Evolutionary conservation across 768 basidiomycete genomes (phyloP).

Genomic region (Trametes coccinea): DNA sequence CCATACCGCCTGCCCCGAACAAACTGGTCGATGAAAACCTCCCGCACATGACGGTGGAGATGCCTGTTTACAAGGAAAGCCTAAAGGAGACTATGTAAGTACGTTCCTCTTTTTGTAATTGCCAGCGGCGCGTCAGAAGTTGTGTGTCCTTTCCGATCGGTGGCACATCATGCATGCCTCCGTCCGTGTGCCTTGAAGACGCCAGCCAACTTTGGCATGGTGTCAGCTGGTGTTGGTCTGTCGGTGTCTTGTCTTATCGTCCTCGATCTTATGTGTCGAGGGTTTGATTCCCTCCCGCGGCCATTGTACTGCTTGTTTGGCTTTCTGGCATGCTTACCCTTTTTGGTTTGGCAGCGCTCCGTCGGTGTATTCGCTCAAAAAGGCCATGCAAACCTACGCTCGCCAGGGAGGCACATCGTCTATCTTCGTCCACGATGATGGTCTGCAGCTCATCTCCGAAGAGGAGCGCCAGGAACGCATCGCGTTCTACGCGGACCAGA

Average conservation of each 20-base stretch:
- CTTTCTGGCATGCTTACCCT: constrained; percentile 1
- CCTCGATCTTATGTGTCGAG: not conserved
- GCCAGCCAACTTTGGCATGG: not conserved
- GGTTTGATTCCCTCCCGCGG: not conserved
- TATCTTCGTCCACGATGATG: constrained; percentile 85
- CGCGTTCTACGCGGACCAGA: constrained; percentile 72
- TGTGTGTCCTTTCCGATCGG: constrained; percentile 1
- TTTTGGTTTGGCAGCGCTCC: constrained; percentile 50
- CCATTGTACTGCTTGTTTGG: not conserved
- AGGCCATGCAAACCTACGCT: constrained; percentile 90
- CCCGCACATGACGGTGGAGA: constrained; percentile 76
- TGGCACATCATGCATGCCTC: not conserved
- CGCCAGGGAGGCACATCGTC: constrained; percentile 83
- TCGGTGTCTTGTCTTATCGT: not conserved
- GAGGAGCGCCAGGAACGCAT: constrained; percentile 68
- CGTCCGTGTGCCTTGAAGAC: not conserved
- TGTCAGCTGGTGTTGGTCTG: not conserved
- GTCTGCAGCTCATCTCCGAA: constrained; percentile 64
- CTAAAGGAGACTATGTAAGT: constrained; percentile 80
- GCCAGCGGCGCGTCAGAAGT: not conserved
- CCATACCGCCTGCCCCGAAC: constrained; percentile 59
- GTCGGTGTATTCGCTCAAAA: constrained; percentile 76
- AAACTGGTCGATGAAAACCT: constrained; percentile 61
- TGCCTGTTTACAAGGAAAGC: constrained; percentile 90
- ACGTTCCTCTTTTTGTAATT: not conserved